Percentiles rank a stretch among this genome's conserved stretches.
phyloP scores from a whole-genome alignment of 768 basidiomycete genomes.

The Austroboletus festivus region DNA sequence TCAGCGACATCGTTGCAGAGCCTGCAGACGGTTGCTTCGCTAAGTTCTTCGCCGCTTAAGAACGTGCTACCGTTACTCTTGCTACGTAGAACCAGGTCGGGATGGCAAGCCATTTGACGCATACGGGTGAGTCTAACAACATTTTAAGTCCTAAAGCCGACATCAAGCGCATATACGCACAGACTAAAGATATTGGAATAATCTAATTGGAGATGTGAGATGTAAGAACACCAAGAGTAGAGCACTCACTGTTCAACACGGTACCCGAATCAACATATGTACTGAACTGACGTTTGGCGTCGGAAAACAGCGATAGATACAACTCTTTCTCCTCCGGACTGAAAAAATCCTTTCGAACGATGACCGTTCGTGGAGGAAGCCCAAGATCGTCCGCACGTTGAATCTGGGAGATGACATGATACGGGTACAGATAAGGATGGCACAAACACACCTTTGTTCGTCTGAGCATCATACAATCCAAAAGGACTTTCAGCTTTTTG shows the following conservation, averaged over 20 bases:
- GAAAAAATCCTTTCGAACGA: constrained; percentile 88
- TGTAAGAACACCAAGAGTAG: not conserved
- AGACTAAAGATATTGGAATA: constrained; percentile 89
- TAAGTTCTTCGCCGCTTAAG: constrained; percentile 47
- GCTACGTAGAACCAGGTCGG: constrained; percentile 88
- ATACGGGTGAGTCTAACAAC: constrained; percentile 80
- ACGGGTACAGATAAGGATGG: not conserved
- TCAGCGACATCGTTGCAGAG: constrained; percentile 97
- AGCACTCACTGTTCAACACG: constrained; percentile 78
- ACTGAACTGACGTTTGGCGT: constrained; percentile 87
- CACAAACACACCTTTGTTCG: constrained; percentile 63
- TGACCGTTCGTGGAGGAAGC: constrained; percentile 86
- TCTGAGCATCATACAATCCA: constrained; percentile 95
- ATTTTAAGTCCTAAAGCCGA: constrained; percentile 9
- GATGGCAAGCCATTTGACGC: constrained; percentile 94
- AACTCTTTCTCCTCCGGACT: constrained; percentile 96
- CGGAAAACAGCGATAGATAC: constrained; percentile 86
- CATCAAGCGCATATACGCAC: constrained; percentile 36
- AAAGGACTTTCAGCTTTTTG: constrained; percentile 84
- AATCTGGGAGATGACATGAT: constrained; percentile 43
- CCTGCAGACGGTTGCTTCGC: constrained; percentile 84
- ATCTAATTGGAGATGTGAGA: constrained; percentile 41
- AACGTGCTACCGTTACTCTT: constrained; percentile 72
- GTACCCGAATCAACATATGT: constrained; percentile 92
- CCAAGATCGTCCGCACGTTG: constrained; percentile 97